A percentile compares a stretch with the other conserved stretches of the same genome.
Conservation (phyloP, 805 yeast species). For the Starmerella riodocensis region DNA sequence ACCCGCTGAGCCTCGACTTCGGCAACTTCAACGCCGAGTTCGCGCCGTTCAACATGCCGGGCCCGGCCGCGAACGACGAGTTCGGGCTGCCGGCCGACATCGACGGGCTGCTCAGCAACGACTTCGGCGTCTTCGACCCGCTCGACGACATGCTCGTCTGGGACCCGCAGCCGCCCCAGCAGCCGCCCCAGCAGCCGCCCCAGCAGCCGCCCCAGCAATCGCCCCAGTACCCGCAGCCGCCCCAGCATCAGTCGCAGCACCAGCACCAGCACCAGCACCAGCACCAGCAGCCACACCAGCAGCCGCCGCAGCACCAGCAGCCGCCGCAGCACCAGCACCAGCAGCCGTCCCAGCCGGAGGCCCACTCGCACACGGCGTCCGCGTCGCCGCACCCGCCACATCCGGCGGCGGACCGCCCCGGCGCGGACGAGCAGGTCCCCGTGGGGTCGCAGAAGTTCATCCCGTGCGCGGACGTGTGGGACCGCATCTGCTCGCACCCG, state of each 20-base stretch:
- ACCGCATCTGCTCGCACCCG: slow-evolving; percentile 86
- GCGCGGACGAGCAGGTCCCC: slow-evolving; percentile 24
- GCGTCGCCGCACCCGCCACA: neutral
- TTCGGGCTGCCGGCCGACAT: slow-evolving; percentile 12
- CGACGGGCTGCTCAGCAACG: slow-evolving; percentile 26
- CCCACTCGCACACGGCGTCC: neutral
- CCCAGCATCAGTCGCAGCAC: neutral
- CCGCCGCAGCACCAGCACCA: neutral
- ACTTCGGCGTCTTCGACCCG: slow-evolving; percentile 29
- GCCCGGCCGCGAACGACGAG: neutral
- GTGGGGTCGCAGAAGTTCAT: slow-evolving; percentile 28
- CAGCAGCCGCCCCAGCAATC: neutral
- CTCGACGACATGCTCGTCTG: slow-evolving; percentile 23
- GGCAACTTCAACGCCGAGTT: slow-evolving; percentile 13
- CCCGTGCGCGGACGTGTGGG: slow-evolving; percentile 92
- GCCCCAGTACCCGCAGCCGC: neutral
- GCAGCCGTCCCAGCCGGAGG: neutral
- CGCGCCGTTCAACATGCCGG: slow-evolving; percentile 8
- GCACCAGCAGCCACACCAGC: neutral
- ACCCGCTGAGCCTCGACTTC: slow-evolving; percentile 14
- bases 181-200: neutral
- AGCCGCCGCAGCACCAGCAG: neutral
- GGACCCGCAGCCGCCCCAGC: slow-evolving; percentile 10
- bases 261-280: neutral
- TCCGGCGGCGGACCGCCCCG: neutral